These are phyloP conservation scores for Ophiognomonia clavigignenti-juglandacearum DNA, from an alignment of 2,329 filamentous ascomycete genomes.

Conservation along the genomic window DNA sequence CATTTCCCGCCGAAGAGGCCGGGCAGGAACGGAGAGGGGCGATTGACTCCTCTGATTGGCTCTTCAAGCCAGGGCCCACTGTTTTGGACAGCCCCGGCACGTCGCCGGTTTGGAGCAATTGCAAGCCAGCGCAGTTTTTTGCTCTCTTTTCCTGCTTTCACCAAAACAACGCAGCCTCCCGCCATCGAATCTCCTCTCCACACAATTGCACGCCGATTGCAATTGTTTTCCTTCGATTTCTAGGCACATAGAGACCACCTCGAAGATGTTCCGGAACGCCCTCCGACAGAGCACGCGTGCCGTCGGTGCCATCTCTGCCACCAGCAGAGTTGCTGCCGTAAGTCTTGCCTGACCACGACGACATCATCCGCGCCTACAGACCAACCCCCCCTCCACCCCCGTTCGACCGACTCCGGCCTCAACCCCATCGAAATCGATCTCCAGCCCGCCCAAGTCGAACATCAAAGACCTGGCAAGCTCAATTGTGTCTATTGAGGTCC, in stretches of 20 bases:
- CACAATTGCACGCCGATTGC: slow-evolving; percentile 55
- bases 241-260: slow-evolving; percentile 48
- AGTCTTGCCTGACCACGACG: slow-evolving; percentile 47
- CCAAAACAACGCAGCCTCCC: slow-evolving; percentile 30
- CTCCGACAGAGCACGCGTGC: slow-evolving; percentile 94
- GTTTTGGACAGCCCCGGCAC: not conserved
- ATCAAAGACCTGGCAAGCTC: slow-evolving; percentile 25
- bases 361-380: slow-evolving; percentile 12
- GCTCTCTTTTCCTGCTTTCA: slow-evolving; percentile 18
- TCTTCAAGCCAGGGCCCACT: not conserved
- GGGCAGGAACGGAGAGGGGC: not conserved
- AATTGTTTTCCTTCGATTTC: slow-evolving; percentile 54
- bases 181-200: slow-evolving; percentile 55
- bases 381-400: slow-evolving; percentile 27
- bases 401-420: slow-evolving; percentile 33
- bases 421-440: slow-evolving; percentile 41
- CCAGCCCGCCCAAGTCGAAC: slow-evolving; percentile 33
- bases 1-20: not conserved
- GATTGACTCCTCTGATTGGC: slow-evolving; percentile 17
- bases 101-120: not conserved
- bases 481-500: slow-evolving; percentile 29
- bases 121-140: slow-evolving; percentile 12
- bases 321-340: slow-evolving; percentile 90
- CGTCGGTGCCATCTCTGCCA: slow-evolving; percentile 88
- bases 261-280: slow-evolving; percentile 94